Percentiles rank a stretch among this genome's conserved stretches.
Evolutionary conservation across 106 monocot species (phyloP).

Genomic region (Chionographis japonica): DNA sequence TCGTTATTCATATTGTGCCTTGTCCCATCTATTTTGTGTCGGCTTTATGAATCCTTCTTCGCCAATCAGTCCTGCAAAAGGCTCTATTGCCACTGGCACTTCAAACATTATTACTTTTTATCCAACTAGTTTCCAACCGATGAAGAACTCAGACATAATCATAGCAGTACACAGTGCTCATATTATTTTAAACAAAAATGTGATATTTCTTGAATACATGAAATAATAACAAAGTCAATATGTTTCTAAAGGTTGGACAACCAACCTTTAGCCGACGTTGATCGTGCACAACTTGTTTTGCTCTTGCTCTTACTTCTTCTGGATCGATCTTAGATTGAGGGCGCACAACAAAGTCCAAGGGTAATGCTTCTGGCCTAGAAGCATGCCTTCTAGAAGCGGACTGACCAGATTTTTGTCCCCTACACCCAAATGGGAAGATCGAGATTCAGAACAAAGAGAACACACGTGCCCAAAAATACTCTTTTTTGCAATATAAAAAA

Average conservation of each 20-base stretch:
- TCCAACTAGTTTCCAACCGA: no score
- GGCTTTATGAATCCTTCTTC: no score
- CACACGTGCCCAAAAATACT: neutral
- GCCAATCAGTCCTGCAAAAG: no score
- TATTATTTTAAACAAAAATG: no score
- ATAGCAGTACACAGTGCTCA: no score
- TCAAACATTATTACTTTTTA: no score
- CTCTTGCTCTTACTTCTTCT: constrained; percentile 75
- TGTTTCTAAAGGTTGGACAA: neutral
- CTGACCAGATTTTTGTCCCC: constrained; percentile 70
- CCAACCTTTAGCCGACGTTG: constrained; percentile 80
- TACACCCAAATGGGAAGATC: constrained; percentile 9
- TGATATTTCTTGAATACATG: no score
- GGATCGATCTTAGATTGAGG: constrained; percentile 96
- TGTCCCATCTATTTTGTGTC: no score
- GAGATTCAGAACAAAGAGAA: neutral
- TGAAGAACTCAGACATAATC: no score
- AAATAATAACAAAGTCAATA: no score
- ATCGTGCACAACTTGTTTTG: constrained; percentile 70
- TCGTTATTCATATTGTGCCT: no score
- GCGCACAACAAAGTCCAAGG: constrained; percentile 84
- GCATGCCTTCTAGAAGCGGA: constrained; percentile 78
- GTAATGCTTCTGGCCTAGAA: constrained; percentile 81
- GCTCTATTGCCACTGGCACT: no score
- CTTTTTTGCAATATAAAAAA: neutral